These are phyloP conservation scores for Podospora sp. DNA, from an alignment of 495 filamentous ascomycete species.

Conservation along the genomic window DNA sequence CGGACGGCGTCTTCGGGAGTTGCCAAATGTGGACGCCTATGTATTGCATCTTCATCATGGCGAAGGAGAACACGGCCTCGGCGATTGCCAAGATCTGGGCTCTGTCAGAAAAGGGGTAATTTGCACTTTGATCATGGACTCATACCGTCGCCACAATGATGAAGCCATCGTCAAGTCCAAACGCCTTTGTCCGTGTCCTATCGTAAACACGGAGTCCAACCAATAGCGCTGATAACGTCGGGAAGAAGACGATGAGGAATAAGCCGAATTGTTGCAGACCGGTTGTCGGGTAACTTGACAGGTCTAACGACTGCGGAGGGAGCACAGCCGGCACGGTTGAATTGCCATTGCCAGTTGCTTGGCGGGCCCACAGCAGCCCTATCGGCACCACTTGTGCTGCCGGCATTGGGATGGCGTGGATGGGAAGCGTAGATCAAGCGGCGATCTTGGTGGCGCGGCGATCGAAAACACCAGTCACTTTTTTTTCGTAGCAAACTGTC, in stretches of 20 bases:
- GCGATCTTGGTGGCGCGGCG: background rate
- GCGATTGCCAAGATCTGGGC: slow-evolving; percentile 14
- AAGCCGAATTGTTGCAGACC: slow-evolving; percentile 33
- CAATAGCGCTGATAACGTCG: slow-evolving; percentile 27
- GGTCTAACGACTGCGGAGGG: background rate
- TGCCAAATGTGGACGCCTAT: slow-evolving; percentile 21
- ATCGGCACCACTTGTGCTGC: background rate
- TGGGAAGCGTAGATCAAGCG: background rate
- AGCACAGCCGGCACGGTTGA: background rate
- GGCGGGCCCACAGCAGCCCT: background rate
- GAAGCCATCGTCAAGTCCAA: slow-evolving; percentile 16
- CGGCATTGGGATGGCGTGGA: background rate
- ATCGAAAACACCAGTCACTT: background rate
- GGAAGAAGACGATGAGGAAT: slow-evolving; percentile 36
- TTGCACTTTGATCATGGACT: background rate
- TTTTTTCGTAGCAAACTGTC: background rate
- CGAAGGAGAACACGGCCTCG: slow-evolving; percentile 22
- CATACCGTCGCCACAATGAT: slow-evolving; percentile 17
- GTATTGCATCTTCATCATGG: slow-evolving; percentile 24
- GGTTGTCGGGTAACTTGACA: slow-evolving; percentile 30
- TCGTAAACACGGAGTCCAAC: slow-evolving; percentile 33
- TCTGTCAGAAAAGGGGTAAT: too few relatives aligned
- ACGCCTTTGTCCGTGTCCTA: slow-evolving; percentile 30
- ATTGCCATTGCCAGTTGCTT: background rate
- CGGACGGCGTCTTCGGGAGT: slow-evolving; percentile 6